Conservation (phyloP, 2,329 filamentous ascomycete genomes). For the Colletotrichum costaricense region DNA sequence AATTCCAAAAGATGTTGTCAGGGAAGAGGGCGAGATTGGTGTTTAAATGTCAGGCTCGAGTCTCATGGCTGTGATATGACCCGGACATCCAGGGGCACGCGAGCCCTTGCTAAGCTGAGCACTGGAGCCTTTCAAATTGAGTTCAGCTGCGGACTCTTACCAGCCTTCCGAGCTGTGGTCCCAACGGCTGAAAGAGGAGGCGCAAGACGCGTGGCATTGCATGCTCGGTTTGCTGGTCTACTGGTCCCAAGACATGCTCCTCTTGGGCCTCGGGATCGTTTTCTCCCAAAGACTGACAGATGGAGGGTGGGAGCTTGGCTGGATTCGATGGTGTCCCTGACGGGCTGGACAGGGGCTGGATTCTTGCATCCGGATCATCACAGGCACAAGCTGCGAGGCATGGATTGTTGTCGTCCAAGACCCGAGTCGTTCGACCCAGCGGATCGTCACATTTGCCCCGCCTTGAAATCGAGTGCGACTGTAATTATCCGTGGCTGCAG, state of each 20-base stretch:
- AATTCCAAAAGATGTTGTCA: not conserved
- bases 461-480: not conserved
- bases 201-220: constrained; percentile 31
- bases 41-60: not conserved
- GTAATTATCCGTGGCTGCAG: no score
- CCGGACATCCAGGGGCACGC: constrained; percentile 11
- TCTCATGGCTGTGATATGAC: not conserved
- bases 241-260: not conserved
- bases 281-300: not conserved
- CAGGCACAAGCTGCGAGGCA: not conserved
- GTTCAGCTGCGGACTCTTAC: not conserved
- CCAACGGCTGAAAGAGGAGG: not conserved
- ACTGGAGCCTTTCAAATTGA: not conserved
- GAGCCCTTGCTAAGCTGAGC: constrained; percentile 18
- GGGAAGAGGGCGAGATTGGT: not conserved
- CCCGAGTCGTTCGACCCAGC: constrained; percentile 14
- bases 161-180: constrained; percentile 4
- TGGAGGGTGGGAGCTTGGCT: constrained; percentile 18
- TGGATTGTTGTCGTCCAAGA: not conserved
- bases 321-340: constrained; percentile 10
- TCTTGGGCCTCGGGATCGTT: not conserved
- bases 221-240: not conserved
- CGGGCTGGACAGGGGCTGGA: not conserved
- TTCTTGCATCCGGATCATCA: constrained; percentile 27
- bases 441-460: constrained; percentile 33